Base-by-base conservation (phyloP, 352 stramenopile genomes). In the Globisporangium paroecandrum region DNA sequence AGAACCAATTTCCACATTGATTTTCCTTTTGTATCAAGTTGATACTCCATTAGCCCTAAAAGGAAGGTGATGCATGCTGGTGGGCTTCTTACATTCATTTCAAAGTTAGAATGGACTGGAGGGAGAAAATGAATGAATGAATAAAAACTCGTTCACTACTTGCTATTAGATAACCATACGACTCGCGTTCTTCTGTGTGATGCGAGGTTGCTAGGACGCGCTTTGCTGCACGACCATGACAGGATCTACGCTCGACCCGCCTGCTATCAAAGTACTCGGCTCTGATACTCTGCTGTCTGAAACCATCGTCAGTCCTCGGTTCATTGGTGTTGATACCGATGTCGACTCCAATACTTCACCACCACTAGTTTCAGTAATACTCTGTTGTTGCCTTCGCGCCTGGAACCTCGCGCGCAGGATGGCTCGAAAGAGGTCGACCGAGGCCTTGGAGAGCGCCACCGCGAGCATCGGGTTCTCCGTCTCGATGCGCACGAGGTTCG, bases 401-500 rank as follows among this genome's bases (percentile, higher is more conserved):
- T 78, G 56, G 59, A 77, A 76, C 8, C 85, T 69, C 43, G 76
- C 65, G 10, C 77, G 72, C 18, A 95, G 55, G 1, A 94, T 73
- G 1, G 72, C 69, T 47, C 82, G 77, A 25, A 95, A 89, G 15
- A 94, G 73, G 49, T 92, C 77, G n/a, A 95, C 89, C n/a, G 76
- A 77, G 8, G 90, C 89, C 69, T 97, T 95, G 12, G 87, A 96
- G 22, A 91, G 72, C 25, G 87, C 78, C 9, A 97, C 83, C 9
- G 89, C 89, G n/a, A 93, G 82, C 78, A 92, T 94, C 6, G 87
- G 83, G 69, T 95, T 94, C 64, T 90, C 83, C 0, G 82, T 86
- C 74, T 96, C 86, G 41, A 96, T 89, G 32, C 85, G 82, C 58
- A 96, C 89, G 62, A 97, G 82, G 65, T 97, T 97, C 15, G 90